Evolutionary conservation across 768 basidiomycete genomes (phyloP), one percentile per base, ranked within the genome.

Genomic region (Kondoa subrosea): DNA sequence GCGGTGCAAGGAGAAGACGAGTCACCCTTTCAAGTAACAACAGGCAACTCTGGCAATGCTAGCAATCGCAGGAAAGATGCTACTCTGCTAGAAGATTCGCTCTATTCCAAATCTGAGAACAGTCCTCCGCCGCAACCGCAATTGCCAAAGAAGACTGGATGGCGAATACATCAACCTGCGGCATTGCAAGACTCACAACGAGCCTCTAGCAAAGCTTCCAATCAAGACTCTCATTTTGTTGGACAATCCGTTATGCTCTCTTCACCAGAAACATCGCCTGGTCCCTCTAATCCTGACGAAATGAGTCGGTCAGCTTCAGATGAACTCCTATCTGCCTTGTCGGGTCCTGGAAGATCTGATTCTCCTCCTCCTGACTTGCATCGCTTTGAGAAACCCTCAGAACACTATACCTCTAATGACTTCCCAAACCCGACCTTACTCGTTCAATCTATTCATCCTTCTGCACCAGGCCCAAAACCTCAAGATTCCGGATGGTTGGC

Each of bases 401-500:
- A n/a, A n/a, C n/a, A n/a, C n/a, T n/a, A n/a, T n/a, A n/a, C n/a
- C n/a, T n/a, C n/a, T n/a, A n/a, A n/a, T n/a, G n/a, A 50, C 40
- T 8, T 8, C 8, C 40, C 40, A 50, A 8, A 50, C 21, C 40
- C 40, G 21, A 50, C 40, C 40, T 50, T 8, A 8, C 40, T 50
- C 8, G 40, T 8, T 8, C 40, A 50, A 50, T 50, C 40, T 8
- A 21, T 8, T 50, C 40, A 50, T 8, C 40, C 40, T 50, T 21
- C n/a, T n/a, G n/a, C 40, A 50, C 21, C 40, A 50, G 12, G 21
- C 40, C 21, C 21, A 50, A 8, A 21, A 50, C 40, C 40, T 3
- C 61, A 33, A n/a, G 61, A 63, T n/a, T 63, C 61, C 17, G 61
- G 26, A 27, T 63, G 61, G 61, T n/a, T 63, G 29, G 61, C 61